phyloP scores from a whole-genome alignment of 1,284 basidiomycete species.

The Bondarzewia mesenterica region DNA sequence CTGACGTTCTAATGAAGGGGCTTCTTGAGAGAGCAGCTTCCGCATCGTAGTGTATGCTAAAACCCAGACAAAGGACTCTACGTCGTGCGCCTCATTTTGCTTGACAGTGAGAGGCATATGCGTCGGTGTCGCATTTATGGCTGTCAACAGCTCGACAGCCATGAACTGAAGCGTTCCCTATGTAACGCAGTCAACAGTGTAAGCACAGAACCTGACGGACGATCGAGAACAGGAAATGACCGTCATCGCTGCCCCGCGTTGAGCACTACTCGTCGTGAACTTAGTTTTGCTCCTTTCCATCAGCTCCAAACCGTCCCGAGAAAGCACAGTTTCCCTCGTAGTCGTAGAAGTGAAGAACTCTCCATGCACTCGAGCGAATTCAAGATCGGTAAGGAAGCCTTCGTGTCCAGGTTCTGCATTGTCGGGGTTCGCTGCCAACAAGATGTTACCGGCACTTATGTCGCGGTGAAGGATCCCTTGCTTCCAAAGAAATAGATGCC shows the following conservation, averaged over 20 bases:
- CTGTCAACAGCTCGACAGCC: not conserved
- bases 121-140: too few species aligned
- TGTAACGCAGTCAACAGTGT: not conserved
- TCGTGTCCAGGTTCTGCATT: not conserved
- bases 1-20: not conserved
- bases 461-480: constrained; percentile 7
- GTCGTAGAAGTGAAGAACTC: not conserved
- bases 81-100: constrained; percentile 4
- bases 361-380: constrained; percentile 3
- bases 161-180: constrained; percentile 12
- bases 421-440: constrained; percentile 3
- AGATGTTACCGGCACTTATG: constrained; percentile 9
- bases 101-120: not conserved
- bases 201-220: not conserved
- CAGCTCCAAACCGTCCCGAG: not conserved
- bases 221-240: not conserved
- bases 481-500: not conserved
- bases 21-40: constrained; percentile 4
- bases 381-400: constrained; percentile 10
- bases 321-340: not conserved
- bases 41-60: not conserved
- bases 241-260: not conserved
- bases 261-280: too few species aligned
- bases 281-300: not conserved
- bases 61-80: constrained; percentile 11